Conservation (phyloP, 2,329 filamentous ascomycete species). For the Clonostachys byssicola region DNA sequence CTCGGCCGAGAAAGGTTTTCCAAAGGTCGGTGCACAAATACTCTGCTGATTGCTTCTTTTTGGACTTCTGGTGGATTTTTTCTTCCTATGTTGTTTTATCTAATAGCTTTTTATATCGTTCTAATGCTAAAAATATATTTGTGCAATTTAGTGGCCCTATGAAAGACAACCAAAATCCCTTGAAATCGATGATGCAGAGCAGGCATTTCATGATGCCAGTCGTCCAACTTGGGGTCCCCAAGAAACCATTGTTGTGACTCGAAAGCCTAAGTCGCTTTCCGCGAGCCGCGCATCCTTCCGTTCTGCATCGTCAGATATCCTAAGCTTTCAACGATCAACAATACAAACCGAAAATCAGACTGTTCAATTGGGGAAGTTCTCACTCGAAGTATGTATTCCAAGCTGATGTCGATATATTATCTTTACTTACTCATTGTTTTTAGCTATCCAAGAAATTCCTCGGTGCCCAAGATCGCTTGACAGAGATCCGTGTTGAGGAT, state of each 20-base stretch:
- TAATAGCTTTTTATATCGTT: conserved; percentile 20
- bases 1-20: conserved; percentile 60
- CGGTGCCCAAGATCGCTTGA: conserved; percentile 48
- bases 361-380: conserved; percentile 60
- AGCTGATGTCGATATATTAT: too few relatives aligned
- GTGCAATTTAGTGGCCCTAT: conserved; percentile 73
- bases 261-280: conserved; percentile 25
- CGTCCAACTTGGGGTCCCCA: conserved; percentile 77
- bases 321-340: conserved; percentile 30
- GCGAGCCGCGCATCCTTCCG: too few relatives aligned
- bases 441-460: conserved; percentile 54
- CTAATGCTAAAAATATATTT: conserved; percentile 39
- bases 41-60: conserved; percentile 20
- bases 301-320: conserved; percentile 14
- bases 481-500: conserved; percentile 47
- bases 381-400: conserved; percentile 39
- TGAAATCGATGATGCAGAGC: conserved; percentile 59
- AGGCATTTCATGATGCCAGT: conserved; percentile 66
- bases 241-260: conserved; percentile 64
- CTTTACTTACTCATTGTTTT: background rate
- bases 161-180: conserved; percentile 71
- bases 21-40: conserved; percentile 73
- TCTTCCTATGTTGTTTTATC: conserved; percentile 13
- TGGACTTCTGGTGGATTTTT: background rate
- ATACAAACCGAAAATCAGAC: conserved; percentile 62